Percentiles rank a stretch among this genome's conserved stretches.
These are phyloP conservation scores for Pleurotus sapidus DNA, from an alignment of 768 basidiomycete genomes.

Conservation along the genomic window DNA sequence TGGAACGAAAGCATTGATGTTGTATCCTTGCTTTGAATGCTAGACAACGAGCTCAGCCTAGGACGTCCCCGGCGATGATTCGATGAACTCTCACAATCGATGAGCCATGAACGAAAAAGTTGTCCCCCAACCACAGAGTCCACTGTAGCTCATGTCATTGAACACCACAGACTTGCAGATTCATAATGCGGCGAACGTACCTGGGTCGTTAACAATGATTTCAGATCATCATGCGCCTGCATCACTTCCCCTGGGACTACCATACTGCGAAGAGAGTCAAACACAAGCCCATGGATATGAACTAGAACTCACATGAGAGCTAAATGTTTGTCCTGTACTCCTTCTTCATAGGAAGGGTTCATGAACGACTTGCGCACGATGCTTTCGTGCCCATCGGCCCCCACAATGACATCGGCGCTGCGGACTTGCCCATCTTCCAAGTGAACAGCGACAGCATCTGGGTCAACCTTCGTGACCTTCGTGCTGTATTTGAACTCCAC, in stretches of 20 bases:
- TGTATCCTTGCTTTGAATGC: conserved; percentile 24
- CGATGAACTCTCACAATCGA: conserved; percentile 8
- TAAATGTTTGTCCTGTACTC: conserved; percentile 22
- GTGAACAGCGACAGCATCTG: conserved; percentile 29
- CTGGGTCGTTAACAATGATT: conserved; percentile 21
- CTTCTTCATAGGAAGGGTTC: conserved; percentile 20
- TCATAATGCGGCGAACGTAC: conserved; percentile 15
- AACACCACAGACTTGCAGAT: not conserved
- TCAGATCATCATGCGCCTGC: conserved; percentile 28
- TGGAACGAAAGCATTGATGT: conserved; percentile 13
- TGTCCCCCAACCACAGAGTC: conserved; percentile 31
- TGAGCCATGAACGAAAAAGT: conserved; percentile 19
- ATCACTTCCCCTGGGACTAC: conserved; percentile 28
- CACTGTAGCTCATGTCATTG: conserved; percentile 19
- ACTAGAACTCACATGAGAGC: conserved; percentile 19
- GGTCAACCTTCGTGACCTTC: conserved; percentile 29
- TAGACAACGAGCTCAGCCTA: conserved; percentile 6
- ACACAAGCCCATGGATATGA: not conserved
- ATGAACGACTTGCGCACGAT: conserved; percentile 29
- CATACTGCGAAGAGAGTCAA: conserved; percentile 11
- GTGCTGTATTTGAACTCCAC: conserved; percentile 42
- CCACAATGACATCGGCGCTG: conserved; percentile 52
- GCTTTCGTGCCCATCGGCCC: conserved; percentile 55
- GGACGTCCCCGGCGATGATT: not conserved
- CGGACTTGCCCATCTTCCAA: conserved; percentile 41